Conservation (phyloP, 768 basidiomycete genomes). For the Suillus fuscotomentosus region DNA sequence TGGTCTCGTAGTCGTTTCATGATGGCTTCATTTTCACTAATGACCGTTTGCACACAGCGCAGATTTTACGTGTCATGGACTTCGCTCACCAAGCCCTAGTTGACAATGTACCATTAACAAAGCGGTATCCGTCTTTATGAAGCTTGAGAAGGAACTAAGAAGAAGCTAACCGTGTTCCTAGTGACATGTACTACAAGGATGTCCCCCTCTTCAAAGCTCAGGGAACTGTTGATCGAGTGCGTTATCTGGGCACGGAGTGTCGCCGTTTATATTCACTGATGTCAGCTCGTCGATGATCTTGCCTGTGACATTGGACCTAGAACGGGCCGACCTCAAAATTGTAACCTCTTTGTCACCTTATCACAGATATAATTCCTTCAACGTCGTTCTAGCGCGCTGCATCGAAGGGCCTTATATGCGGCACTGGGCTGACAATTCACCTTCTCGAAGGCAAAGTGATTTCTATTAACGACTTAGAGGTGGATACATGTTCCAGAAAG, state of each 20-base stretch:
- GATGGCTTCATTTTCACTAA: background rate
- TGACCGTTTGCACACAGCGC: conserved; percentile 43
- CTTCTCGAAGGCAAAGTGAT: conserved; percentile 56
- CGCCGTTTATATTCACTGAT: conserved; percentile 5
- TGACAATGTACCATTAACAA: conserved; percentile 55
- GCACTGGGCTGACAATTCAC: conserved; percentile 57
- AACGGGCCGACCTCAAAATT: conserved; percentile 77
- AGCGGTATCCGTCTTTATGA: conserved; percentile 44
- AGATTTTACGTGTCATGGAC: conserved; percentile 64
- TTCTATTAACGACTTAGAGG: conserved; percentile 57
- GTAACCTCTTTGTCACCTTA: conserved; percentile 35
- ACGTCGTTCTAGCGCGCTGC: conserved; percentile 65
- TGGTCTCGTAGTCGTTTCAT: background rate
- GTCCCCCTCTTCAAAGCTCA: conserved; percentile 77
- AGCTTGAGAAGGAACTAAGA: conserved; percentile 5
- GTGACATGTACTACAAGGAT: conserved; percentile 89
- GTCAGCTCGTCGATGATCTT: conserved; percentile 86
- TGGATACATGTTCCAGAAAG: conserved; percentile 19
- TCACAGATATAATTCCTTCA: conserved; percentile 8
- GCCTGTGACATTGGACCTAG: conserved; percentile 77
- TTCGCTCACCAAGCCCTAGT: conserved; percentile 67
- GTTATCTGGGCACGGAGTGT: conserved; percentile 10
- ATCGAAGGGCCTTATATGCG: conserved; percentile 84
- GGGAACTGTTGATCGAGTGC: conserved; percentile 72
- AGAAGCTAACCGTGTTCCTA: conserved; percentile 25